Percentiles rank a stretch among this genome's conserved stretches.
phyloP scores from a whole-genome alignment of 2,329 filamentous ascomycete genomes.

The Xylariales sp. region DNA sequence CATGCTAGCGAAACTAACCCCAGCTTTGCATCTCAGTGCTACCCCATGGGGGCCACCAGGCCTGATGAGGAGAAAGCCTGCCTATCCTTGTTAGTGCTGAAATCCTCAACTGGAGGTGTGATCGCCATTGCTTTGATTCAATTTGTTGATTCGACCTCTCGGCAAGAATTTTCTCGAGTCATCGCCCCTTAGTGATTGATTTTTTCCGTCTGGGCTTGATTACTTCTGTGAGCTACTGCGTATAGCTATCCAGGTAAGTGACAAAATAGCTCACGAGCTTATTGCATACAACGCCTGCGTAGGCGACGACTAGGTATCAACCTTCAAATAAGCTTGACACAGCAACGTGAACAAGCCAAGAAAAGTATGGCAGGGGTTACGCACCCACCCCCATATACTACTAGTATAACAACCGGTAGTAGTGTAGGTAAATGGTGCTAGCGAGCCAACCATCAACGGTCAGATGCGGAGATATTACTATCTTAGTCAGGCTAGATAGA shows the following conservation, averaged over 20 bases:
- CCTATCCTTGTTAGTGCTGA: slow-evolving; percentile 22
- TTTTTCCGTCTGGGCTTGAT: slow-evolving; percentile 27
- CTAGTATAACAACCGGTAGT: slow-evolving; percentile 6
- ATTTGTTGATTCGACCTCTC: slow-evolving; percentile 20
- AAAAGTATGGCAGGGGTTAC: slow-evolving; percentile 4
- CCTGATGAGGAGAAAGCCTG: slow-evolving; percentile 27
- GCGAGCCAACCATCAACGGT: slow-evolving; percentile 40
- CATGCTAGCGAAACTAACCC: slow-evolving; percentile 16
- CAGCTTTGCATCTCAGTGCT: slow-evolving; percentile 25
- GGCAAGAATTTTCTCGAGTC: slow-evolving; percentile 5
- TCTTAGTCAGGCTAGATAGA: slow-evolving; percentile 26
- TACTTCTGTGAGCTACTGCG: not conserved
- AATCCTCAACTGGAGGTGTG: slow-evolving; percentile 1
- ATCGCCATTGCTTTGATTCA: slow-evolving; percentile 2
- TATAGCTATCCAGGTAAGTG: not conserved
- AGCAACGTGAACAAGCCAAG: slow-evolving; percentile 18
- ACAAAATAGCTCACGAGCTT: not conserved
- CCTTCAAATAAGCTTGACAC: not conserved
- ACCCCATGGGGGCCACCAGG: slow-evolving; percentile 35
- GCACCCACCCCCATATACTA: slow-evolving; percentile 10
- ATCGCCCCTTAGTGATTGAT: not conserved
- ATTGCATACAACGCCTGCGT: not conserved
- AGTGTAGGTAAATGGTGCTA: not conserved
- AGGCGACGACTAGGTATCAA: not conserved
- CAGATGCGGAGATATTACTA: slow-evolving; percentile 43